Conservation (phyloP, 2,329 filamentous ascomycete genomes). For the Aspergillus flavus region DNA sequence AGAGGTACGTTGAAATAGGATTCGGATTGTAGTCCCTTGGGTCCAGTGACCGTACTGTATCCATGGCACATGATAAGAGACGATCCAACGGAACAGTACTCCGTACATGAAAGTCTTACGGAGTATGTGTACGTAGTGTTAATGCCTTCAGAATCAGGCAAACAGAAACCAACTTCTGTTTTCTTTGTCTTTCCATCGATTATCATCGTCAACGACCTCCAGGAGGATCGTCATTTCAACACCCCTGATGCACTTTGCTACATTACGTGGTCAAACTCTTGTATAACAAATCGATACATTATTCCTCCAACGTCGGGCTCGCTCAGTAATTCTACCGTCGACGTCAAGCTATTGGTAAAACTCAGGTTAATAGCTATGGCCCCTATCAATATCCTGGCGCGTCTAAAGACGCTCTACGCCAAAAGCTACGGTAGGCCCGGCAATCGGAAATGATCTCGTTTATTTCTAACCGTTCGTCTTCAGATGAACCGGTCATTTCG, state of each 20-base stretch:
- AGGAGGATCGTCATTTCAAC: slow-evolving; percentile 4
- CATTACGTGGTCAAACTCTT: not conserved
- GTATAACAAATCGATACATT: not conserved
- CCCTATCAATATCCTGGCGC: slow-evolving; percentile 35
- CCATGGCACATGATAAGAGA: not conserved
- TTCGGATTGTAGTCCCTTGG: not conserved
- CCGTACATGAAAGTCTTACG: not conserved
- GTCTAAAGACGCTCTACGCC: slow-evolving; percentile 36
- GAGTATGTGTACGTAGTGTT: not conserved
- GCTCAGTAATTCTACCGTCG: not conserved
- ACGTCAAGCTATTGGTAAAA: not conserved
- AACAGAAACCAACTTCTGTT: not conserved
- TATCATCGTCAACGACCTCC: slow-evolving; percentile 6
- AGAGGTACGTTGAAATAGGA: not conserved
- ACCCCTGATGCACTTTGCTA: slow-evolving; percentile 1
- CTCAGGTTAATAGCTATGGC: slow-evolving; percentile 29
- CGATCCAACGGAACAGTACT: not conserved
- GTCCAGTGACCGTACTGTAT: not conserved
- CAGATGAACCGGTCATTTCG: slow-evolving; percentile 43
- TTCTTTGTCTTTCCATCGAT: slow-evolving; percentile 8
- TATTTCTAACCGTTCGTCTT: slow-evolving; percentile 13
- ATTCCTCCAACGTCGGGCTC: not conserved
- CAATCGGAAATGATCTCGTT: not conserved
- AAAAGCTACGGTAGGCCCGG: slow-evolving; percentile 33
- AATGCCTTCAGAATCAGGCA: slow-evolving; percentile 18